phyloP scores from a whole-genome alignment of 257 asterid genomes.

The Orobanche coerulescens region DNA sequence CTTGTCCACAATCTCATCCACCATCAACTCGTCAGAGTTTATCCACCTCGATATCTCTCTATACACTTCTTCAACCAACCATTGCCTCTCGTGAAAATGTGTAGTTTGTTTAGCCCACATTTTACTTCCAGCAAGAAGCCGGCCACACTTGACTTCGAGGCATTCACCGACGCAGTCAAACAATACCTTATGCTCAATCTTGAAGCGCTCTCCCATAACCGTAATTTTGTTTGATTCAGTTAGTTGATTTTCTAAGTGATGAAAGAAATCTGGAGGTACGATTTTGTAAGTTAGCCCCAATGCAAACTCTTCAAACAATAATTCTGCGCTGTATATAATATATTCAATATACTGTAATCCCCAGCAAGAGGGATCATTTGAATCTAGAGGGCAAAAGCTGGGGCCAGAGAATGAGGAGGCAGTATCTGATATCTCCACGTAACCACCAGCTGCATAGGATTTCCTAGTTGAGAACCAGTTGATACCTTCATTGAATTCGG shows the following conservation, averaged over 20 bases:
- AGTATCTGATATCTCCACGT: slow-evolving; percentile 50
- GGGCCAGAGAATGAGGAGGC: slow-evolving; percentile 17
- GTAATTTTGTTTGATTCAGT: slow-evolving; percentile 26
- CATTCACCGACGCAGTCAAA: slow-evolving; percentile 67
- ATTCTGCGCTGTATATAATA: slow-evolving; percentile 37
- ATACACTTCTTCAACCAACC: slow-evolving; percentile 70
- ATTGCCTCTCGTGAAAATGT: slow-evolving; percentile 32
- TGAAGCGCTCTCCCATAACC: slow-evolving; percentile 34
- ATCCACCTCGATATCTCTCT: slow-evolving; percentile 67
- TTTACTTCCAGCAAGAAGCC: slow-evolving; percentile 36
- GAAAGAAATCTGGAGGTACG: slow-evolving; percentile 46
- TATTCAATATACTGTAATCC: slow-evolving; percentile 47
- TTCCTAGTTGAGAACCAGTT: slow-evolving; percentile 41
- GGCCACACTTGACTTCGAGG: slow-evolving; percentile 38
- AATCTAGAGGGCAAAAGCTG: slow-evolving; percentile 24
- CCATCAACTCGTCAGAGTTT: slow-evolving; percentile 65
- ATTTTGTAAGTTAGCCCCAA: slow-evolving; percentile 51
- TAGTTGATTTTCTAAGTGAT: slow-evolving; percentile 50
- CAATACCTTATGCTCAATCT: slow-evolving; percentile 47
- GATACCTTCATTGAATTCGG: slow-evolving; percentile 40
- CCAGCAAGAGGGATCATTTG: slow-evolving; percentile 51
- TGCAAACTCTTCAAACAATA: slow-evolving; percentile 51
- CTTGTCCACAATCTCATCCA: slow-evolving; percentile 82
- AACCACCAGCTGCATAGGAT: slow-evolving; percentile 36
- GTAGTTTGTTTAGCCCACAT: slow-evolving; percentile 54